Evolutionary conservation across 495 filamentous ascomycete genomes (phyloP).

Genomic region (Penicillium odoratum): DNA sequence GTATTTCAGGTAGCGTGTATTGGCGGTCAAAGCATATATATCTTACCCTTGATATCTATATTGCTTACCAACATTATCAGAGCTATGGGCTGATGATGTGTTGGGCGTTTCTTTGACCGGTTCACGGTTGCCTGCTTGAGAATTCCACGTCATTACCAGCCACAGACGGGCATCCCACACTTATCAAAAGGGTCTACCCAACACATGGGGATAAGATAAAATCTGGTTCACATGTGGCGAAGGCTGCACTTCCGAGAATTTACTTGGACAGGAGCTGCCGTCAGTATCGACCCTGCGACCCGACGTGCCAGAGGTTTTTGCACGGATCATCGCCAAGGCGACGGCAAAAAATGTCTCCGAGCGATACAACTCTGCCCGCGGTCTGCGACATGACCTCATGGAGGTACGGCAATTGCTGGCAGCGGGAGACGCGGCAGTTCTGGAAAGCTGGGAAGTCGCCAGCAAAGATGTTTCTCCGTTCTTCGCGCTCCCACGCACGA

Average conservation of each 20-base stretch:
- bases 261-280: conserved; percentile 64
- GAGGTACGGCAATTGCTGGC: conserved; percentile 59
- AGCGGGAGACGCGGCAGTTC: conserved; percentile 55
- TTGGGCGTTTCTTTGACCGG: too few relatives aligned
- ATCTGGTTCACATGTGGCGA: too few relatives aligned
- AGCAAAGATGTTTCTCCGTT: conserved; percentile 69
- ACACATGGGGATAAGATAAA: too few relatives aligned
- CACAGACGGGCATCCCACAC: too few relatives aligned
- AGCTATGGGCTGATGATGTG: too few relatives aligned
- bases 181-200: too few relatives aligned
- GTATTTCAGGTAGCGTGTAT: too few relatives aligned
- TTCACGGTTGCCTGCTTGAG: too few relatives aligned
- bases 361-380: conserved; percentile 69
- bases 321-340: conserved; percentile 71
- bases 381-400: conserved; percentile 65
- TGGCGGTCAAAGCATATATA: too few relatives aligned
- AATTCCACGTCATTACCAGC: too few relatives aligned
- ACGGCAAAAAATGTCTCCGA: conserved; percentile 71
- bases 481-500: conserved; percentile 66
- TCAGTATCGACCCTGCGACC: conserved; percentile 60
- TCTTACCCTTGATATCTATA: too few relatives aligned
- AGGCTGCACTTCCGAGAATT: conserved; percentile 67
- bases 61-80: too few relatives aligned
- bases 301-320: conserved; percentile 67
- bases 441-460: conserved; percentile 60